Evolutionary conservation across 1,284 basidiomycete species (phyloP), one percentile per base, ranked within the genome.

Genomic region (Apiotrichum laibachii): DNA sequence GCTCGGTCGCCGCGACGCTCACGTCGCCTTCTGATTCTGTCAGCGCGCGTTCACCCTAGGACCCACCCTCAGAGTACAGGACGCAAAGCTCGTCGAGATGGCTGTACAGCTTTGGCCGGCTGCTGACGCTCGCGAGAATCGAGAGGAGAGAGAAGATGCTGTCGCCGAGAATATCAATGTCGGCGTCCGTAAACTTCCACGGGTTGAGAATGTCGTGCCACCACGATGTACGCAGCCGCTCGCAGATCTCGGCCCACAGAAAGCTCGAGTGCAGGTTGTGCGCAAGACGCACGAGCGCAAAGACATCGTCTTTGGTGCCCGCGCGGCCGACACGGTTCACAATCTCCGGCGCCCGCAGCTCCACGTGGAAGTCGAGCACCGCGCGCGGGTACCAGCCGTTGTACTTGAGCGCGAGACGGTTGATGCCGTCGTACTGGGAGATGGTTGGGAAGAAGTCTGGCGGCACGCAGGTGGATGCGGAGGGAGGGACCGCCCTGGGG

Each of bases 321-420:
- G 21, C 10, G 13, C 44, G 12, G 16, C 62, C 62, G 9, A 61
- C 54, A 2, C 42, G 21, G 21, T 56, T 51, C 22, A 60, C 59
- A 31, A 63, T 54, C n/a, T 31, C 47, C 3, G 45, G 16, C 12
- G 59, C 56, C 21, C 56, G 54, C 37, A 63, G 62, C 56, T 63
- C 62, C 50, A 61, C 54, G 59, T 63, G 59, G 54, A 63, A 63
- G 44, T 63, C 62, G 43, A 63, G 59, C 31, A 60, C 56, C 7
- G 62, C 62, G 22, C 55, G 59, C 16, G 59, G 35, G 33, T 63
- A 63, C 56, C 59, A 63, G 33, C 62, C 62, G 34, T 56, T 53
- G 51, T 63, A 63, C 51, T 61, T 63, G 16, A 31, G 46, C 33
- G 53, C 42, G 16, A 63, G 54, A 49, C 53, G 55, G 53, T 63